These are phyloP conservation scores for Penicillium sp. DNA, from an alignment of 2,329 filamentous ascomycete species.

Conservation along the genomic window DNA sequence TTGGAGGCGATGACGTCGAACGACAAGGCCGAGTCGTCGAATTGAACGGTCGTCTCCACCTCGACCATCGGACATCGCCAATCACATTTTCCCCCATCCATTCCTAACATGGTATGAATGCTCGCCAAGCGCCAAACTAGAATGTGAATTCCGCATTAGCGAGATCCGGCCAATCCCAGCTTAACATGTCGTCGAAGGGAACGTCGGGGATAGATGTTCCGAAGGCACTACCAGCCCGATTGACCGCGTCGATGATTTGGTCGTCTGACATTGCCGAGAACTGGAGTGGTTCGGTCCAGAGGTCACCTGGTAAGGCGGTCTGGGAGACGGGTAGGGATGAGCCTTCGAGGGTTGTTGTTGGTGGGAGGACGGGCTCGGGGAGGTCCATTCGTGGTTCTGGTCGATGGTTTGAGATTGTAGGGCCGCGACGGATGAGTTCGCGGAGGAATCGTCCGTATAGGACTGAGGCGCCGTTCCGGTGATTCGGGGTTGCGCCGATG, in stretches of 20 bases:
- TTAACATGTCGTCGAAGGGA: constrained; percentile 63
- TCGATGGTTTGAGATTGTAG: constrained; percentile 24
- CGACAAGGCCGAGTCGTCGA: no score
- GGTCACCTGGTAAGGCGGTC: constrained; percentile 22
- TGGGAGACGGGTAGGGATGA: neutral
- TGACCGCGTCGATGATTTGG: constrained; percentile 69
- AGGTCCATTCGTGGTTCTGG: constrained; percentile 13
- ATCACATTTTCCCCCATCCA: no score
- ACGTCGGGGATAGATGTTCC: constrained; percentile 60
- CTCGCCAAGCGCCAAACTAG: no score
- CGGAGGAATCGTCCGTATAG: constrained; percentile 62
- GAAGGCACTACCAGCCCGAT: constrained; percentile 64
- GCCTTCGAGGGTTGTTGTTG: neutral
- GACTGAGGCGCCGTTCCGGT: constrained; percentile 69
- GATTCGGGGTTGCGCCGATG: constrained; percentile 67
- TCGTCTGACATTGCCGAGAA: constrained; percentile 73
- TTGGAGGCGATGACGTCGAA: no score
- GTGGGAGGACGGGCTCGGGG: constrained; percentile 17
- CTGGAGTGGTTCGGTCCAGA: constrained; percentile 60
- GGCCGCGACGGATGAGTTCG: constrained; percentile 49
- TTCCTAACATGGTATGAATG: no score
- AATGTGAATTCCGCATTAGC: constrained; percentile 35
- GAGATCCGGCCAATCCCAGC: constrained; percentile 62
- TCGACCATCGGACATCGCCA: no score
- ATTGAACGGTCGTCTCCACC: no score